These are phyloP conservation scores for Coemansia sp. DNA, from an alignment of 192 early-diverging fungal genomes.

Conservation along the genomic window DNA sequence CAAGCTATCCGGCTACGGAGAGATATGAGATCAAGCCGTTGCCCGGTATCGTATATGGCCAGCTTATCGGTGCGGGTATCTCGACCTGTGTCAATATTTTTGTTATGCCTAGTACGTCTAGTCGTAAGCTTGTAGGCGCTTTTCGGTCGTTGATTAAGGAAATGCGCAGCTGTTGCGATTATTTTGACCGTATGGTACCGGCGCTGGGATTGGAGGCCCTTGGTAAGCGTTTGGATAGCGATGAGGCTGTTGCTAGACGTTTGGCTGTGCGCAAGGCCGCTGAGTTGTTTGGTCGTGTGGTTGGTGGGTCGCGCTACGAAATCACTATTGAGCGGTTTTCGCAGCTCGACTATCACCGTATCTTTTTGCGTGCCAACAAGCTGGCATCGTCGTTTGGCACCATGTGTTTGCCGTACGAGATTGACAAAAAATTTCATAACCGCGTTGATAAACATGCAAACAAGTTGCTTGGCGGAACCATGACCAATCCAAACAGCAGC, in stretches of 20 bases:
- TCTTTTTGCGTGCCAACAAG: slow-evolving; percentile 22
- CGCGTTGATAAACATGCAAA: slow-evolving; percentile 23
- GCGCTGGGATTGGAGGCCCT: slow-evolving; percentile 20
- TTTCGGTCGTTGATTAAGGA: slow-evolving; percentile 16
- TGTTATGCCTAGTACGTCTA: slow-evolving; percentile 42
- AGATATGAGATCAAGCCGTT: slow-evolving; percentile 20
- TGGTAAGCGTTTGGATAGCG: neutral
- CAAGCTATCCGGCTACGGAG: slow-evolving; percentile 7
- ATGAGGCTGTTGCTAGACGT: slow-evolving; percentile 9
- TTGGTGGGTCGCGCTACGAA: slow-evolving; percentile 46
- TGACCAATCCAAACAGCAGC: slow-evolving; percentile 25
- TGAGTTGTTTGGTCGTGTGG: slow-evolving; percentile 29
- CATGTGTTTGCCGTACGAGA: slow-evolving; percentile 49
- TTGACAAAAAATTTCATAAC: slow-evolving; percentile 33
- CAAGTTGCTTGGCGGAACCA: slow-evolving; percentile 25
- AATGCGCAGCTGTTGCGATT: slow-evolving; percentile 37
- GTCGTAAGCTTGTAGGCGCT: slow-evolving; percentile 27
- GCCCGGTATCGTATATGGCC: slow-evolving; percentile 34
- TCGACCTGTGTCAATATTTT: slow-evolving; percentile 42
- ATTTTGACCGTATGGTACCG: slow-evolving; percentile 15
- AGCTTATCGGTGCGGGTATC: slow-evolving; percentile 34
- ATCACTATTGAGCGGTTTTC: slow-evolving; percentile 43
- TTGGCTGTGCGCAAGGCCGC: slow-evolving; percentile 3
- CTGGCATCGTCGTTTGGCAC: slow-evolving; percentile 34
- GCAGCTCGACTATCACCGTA: slow-evolving; percentile 39